phyloP scores from a whole-genome alignment of 177 flowering plant species.

The Vitis hybrid region DNA sequence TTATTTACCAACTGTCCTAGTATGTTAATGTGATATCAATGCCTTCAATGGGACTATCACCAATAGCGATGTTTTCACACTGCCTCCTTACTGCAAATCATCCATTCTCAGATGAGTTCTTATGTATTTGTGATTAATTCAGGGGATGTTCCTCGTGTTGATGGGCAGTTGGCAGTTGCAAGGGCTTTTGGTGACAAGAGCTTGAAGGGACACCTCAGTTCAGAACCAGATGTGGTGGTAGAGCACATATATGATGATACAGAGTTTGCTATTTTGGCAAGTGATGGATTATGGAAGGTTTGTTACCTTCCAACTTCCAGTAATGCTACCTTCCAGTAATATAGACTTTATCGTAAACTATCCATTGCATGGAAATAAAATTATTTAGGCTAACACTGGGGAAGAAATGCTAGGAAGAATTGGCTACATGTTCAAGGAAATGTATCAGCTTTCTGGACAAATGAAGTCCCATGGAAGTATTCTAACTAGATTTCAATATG shows the following conservation, averaged over 20 bases:
- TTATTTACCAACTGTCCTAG: too few relatives aligned
- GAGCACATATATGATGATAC: slow-evolving; percentile 56
- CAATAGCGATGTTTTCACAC: background rate
- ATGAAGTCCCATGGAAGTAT: too few relatives aligned
- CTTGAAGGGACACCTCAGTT: slow-evolving; percentile 80
- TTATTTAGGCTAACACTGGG: too few relatives aligned
- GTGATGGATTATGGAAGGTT: slow-evolving; percentile 98
- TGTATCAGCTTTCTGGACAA: too few relatives aligned
- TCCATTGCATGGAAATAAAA: too few relatives aligned
- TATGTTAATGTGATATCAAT: too few relatives aligned
- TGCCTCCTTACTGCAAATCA: background rate
- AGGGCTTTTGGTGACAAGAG: slow-evolving; percentile 95
- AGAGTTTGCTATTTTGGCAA: slow-evolving; percentile 78
- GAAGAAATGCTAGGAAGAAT: too few relatives aligned
- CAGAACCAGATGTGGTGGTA: slow-evolving; percentile 72
- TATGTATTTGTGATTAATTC: slow-evolving; percentile 9
- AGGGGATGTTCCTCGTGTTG: slow-evolving; percentile 98
- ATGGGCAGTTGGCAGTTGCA: slow-evolving; percentile 89
- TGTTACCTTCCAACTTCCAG: slow-evolving; percentile 1
- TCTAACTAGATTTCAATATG: too few relatives aligned
- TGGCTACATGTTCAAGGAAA: too few relatives aligned
- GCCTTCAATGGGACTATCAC: too few relatives aligned
- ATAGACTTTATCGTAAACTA: too few relatives aligned
- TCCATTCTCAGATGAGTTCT: background rate
- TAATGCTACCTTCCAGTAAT: background rate